These are phyloP conservation scores for Discostella pseudostelligera DNA, from an alignment of 108 stramenopile genomes.

Conservation along the genomic window DNA sequence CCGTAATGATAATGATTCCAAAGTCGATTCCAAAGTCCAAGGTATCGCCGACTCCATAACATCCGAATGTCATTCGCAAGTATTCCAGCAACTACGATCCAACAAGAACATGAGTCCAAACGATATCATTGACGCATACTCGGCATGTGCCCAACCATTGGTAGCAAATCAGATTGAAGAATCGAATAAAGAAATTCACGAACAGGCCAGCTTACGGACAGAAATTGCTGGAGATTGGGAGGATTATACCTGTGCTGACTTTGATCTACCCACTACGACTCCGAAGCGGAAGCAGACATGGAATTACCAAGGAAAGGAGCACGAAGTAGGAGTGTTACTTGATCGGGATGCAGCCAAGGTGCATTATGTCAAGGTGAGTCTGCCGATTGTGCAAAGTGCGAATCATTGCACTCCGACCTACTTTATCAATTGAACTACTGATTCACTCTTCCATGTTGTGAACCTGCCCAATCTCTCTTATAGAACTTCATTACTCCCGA, in stretches of 20 bases:
- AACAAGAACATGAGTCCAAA: constrained; percentile 7
- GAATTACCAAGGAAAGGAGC: constrained; percentile 27
- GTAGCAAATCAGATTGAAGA: constrained; percentile 39
- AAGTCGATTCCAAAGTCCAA: constrained; percentile 17
- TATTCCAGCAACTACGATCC: constrained; percentile 8
- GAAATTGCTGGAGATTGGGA: constrained; percentile 56
- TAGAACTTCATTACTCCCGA: constrained; percentile 74
- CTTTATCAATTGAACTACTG: background rate
- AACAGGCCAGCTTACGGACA: constrained; percentile 48
- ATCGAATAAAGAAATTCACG: constrained; percentile 58
- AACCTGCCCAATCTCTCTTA: background rate
- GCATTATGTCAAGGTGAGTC: constrained; percentile 51
- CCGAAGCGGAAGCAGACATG: constrained; percentile 39
- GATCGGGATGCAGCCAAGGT: constrained; percentile 74
- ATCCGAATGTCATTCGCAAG: constrained; percentile 26
- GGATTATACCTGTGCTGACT: constrained; percentile 79
- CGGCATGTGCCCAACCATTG: constrained; percentile 30
- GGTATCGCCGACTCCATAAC: constrained; percentile 10
- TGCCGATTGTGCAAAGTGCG: background rate
- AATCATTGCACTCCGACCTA: background rate
- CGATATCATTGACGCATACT: constrained; percentile 27
- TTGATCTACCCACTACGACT: constrained; percentile 47
- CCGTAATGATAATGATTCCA: too few species aligned
- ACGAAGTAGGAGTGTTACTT: constrained; percentile 48
- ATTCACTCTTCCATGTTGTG: background rate